phyloP scores from a whole-genome alignment of 768 basidiomycete species.

The Mycena galericulata region DNA sequence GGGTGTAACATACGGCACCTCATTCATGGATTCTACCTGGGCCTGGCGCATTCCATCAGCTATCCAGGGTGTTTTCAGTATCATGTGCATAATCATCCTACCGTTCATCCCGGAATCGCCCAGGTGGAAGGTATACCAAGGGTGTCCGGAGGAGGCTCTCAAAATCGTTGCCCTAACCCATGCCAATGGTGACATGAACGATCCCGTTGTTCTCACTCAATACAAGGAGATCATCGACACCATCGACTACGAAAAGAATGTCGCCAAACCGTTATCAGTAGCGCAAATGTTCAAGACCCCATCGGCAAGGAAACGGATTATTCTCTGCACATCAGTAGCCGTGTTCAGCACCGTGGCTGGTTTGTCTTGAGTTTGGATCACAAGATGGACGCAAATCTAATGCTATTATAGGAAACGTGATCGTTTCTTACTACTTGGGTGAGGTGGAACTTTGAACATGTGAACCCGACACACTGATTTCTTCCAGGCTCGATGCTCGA shows the following conservation, averaged over 20 bases:
- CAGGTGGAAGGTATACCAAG: slow-evolving; percentile 51
- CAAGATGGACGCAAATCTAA: background rate
- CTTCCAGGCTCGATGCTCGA: slow-evolving; percentile 30
- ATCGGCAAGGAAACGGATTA: slow-evolving; percentile 37
- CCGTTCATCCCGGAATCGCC: slow-evolving; percentile 54
- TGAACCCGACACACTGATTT: background rate
- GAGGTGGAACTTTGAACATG: too few species aligned
- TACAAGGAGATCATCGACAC: slow-evolving; percentile 50
- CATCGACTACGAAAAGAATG: slow-evolving; percentile 44
- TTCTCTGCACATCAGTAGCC: slow-evolving; percentile 36
- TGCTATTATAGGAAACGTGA: slow-evolving; percentile 36
- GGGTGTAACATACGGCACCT: slow-evolving; percentile 45
- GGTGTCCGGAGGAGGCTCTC: slow-evolving; percentile 43
- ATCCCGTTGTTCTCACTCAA: slow-evolving; percentile 43
- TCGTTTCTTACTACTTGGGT: slow-evolving; percentile 39
- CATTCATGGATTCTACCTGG: slow-evolving; percentile 44
- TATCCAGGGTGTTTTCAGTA: slow-evolving; percentile 46
- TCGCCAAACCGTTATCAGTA: slow-evolving; percentile 31
- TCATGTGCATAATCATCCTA: slow-evolving; percentile 45
- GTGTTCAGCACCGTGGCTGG: slow-evolving; percentile 42
- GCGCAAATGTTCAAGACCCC: slow-evolving; percentile 37
- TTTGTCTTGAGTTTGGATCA: background rate
- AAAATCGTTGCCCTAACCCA: slow-evolving; percentile 45
- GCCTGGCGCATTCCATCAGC: slow-evolving; percentile 48
- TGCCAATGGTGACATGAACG: slow-evolving; percentile 41